These are phyloP conservation scores for Apiotrichum veenhuisii DNA, from an alignment of 1,284 basidiomycete species.

Conservation along the genomic window DNA sequence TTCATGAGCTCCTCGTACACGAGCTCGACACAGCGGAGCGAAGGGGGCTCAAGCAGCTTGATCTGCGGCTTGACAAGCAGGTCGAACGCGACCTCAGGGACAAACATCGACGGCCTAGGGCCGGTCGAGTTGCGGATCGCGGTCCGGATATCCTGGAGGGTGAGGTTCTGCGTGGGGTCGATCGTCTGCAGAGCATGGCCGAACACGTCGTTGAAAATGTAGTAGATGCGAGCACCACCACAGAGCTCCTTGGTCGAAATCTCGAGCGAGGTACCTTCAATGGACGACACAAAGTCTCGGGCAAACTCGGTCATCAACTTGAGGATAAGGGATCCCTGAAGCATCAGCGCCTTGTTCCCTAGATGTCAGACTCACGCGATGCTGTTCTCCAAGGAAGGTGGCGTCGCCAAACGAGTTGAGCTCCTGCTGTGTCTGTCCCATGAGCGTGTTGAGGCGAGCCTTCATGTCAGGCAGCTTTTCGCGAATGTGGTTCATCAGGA, in stretches of 20 bases:
- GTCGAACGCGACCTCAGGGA: constrained; percentile 96
- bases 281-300: constrained; percentile 93
- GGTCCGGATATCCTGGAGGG: constrained; percentile 92
- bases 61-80: constrained; percentile 98
- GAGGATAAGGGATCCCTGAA: constrained; percentile 81
- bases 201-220: constrained; percentile 99
- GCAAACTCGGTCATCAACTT: constrained; percentile 99
- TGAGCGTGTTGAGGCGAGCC: constrained; percentile 92
- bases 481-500: constrained; percentile 94
- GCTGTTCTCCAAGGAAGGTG: constrained; percentile 86
- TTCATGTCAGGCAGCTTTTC: constrained; percentile 99
- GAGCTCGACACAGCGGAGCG: constrained; percentile 91
- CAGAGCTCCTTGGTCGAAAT: constrained; percentile 98
- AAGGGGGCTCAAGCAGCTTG: constrained; percentile 89
- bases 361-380: constrained; percentile 57
- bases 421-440: constrained; percentile 99
- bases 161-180: constrained; percentile 85
- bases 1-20: constrained; percentile 99
- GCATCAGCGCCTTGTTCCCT: constrained; percentile 4
- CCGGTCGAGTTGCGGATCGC: constrained; percentile 98
- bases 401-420: constrained; percentile 93
- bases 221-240: constrained; percentile 96
- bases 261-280: constrained; percentile 95
- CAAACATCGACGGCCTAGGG: constrained; percentile 90
- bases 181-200: constrained; percentile 86